Evolutionary conservation across 345 rosid species (phyloP).

Genomic region (Corymbia maculata): DNA sequence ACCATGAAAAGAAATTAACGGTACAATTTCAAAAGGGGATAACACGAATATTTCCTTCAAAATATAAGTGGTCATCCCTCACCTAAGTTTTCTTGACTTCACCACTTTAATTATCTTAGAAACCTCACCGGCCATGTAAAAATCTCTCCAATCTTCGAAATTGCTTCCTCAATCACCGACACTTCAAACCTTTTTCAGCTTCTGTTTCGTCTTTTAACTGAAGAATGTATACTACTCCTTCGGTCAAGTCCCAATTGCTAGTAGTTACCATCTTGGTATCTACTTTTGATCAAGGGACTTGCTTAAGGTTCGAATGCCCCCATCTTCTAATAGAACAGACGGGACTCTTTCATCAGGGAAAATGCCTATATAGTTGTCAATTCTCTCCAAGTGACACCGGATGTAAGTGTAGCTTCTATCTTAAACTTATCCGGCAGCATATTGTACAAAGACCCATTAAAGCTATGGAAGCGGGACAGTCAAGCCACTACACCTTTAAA

Average conservation of each 20-base stretch:
- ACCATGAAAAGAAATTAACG: neutral
- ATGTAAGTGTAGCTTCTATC: conserved; percentile 8
- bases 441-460: conserved; percentile 17
- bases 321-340: neutral
- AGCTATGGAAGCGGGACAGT: conserved; percentile 19
- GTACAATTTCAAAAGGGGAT: neutral
- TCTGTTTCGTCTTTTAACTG: neutral
- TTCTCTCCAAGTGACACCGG: conserved; percentile 62
- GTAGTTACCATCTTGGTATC: neutral
- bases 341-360: neutral
- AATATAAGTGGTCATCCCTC: neutral
- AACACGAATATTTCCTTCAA: neutral
- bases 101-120: neutral
- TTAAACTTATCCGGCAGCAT: conserved; percentile 25
- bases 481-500: conserved; percentile 22
- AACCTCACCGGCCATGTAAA: neutral
- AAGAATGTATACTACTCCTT: neutral
- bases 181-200: neutral
- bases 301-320: conserved; percentile 22
- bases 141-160: neutral
- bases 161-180: neutral
- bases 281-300: conserved; percentile 3
- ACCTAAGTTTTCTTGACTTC: neutral
- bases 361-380: conserved; percentile 1
- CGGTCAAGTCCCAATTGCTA: neutral